phyloP scores from a whole-genome alignment of 208 protist species.

The Leishmania turanica region DNA sequence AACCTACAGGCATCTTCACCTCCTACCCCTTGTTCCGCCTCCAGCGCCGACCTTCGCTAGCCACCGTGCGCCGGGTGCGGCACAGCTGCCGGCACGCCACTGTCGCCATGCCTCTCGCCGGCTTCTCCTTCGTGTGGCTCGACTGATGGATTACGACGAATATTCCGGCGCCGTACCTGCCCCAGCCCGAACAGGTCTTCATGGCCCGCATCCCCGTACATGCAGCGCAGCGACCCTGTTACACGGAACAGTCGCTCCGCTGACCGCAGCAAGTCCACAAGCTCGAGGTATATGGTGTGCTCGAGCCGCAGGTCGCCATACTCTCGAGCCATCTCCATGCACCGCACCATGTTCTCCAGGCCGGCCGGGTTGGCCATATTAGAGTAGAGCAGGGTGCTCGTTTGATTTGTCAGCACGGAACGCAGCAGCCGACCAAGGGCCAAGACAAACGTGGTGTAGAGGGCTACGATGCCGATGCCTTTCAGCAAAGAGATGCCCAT shows the following conservation, averaged over 20 bases:
- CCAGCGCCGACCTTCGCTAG: neutral
- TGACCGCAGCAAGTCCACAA: slow-evolving; percentile 75
- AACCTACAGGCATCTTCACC: neutral
- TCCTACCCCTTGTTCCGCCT: neutral
- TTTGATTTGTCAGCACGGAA: slow-evolving; percentile 55
- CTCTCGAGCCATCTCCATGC: slow-evolving; percentile 53
- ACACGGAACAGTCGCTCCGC: slow-evolving; percentile 62
- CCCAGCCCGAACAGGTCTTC: slow-evolving; percentile 20
- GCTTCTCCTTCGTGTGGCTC: neutral
- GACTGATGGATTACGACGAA: neutral
- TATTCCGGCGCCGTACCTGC: slow-evolving; percentile 17
- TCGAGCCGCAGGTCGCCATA: slow-evolving; percentile 74
- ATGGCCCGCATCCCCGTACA: slow-evolving; percentile 24
- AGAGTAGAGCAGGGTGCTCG: slow-evolving; percentile 39
- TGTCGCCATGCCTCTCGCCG: neutral
- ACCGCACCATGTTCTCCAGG: slow-evolving; percentile 59
- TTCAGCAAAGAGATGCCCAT: slow-evolving; percentile 61
- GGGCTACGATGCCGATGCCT: slow-evolving; percentile 69
- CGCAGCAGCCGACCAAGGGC: slow-evolving; percentile 73
- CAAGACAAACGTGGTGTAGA: slow-evolving; percentile 88
- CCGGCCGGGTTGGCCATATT: slow-evolving; percentile 65
- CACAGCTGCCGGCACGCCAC: neutral
- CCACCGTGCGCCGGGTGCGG: neutral
- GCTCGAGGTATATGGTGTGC: slow-evolving; percentile 73
- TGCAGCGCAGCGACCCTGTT: slow-evolving; percentile 49